Percentiles rank a stretch among this genome's conserved stretches.
Conservation (phyloP, 345 rosid species). For the Eucalyptus pauciflora region DNA sequence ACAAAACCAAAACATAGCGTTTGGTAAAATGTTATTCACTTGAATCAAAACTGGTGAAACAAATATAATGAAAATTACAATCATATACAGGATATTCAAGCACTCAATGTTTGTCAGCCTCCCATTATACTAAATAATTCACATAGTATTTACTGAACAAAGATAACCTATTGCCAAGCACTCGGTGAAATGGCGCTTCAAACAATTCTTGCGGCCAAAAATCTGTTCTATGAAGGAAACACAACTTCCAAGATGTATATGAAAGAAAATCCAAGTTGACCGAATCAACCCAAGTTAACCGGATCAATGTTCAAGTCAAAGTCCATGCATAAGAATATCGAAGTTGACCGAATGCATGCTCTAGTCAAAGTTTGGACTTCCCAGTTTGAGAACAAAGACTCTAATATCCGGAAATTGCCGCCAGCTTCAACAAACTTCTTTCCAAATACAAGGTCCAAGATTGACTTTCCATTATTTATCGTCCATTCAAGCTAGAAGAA, state of each 20-base stretch:
- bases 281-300: not conserved
- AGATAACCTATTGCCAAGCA: not conserved
- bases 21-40: too few relatives aligned
- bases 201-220: not conserved
- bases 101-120: accelerated
- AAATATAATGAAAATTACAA: not conserved
- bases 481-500: accelerated
- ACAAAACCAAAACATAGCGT: too few relatives aligned
- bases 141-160: not conserved
- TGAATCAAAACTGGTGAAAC: not conserved
- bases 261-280: not conserved
- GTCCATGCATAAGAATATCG: not conserved
- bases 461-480: not conserved
- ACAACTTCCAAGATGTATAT: not conserved
- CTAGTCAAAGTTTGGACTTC: not conserved
- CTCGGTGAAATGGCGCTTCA: not conserved
- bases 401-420: not conserved
- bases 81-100: accelerated
- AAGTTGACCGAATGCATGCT: not conserved
- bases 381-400: not conserved
- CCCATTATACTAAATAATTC: not conserved
- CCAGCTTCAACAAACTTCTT: not conserved
- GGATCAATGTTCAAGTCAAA: not conserved
- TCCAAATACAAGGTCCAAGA: not conserved
- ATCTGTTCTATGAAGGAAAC: not conserved